Evolutionary conservation across 495 filamentous ascomycete genomes (phyloP).

Genomic region (Glonium stellatum): DNA sequence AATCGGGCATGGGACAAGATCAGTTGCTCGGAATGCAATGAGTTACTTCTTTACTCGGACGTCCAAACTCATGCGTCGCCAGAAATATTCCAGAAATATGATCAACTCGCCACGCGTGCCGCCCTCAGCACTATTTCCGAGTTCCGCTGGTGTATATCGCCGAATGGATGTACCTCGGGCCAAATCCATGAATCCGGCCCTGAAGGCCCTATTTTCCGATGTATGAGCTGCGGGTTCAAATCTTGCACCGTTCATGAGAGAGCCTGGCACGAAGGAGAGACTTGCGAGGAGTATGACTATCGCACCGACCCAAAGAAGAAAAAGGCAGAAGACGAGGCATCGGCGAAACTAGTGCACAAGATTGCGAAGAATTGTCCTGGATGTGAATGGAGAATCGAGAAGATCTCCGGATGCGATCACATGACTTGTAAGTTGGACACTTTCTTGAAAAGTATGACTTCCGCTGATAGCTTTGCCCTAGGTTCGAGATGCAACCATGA

Average conservation of each 20-base stretch:
- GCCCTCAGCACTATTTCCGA: neutral
- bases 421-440: conserved; percentile 26
- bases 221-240: conserved; percentile 30
- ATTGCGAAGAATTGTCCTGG: conserved; percentile 23
- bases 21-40: conserved; percentile 23
- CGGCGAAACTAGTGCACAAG: conserved; percentile 10
- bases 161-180: conserved; percentile 3
- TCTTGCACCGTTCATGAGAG: conserved; percentile 34
- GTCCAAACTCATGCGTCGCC: conserved; percentile 8
- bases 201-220: conserved; percentile 23
- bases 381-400: conserved; percentile 30
- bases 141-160: conserved; percentile 9
- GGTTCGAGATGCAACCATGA: conserved; percentile 21
- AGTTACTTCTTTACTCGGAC: conserved; percentile 12
- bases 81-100: conserved; percentile 21
- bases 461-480: neutral
- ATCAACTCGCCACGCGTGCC: conserved; percentile 8
- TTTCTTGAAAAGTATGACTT: no score
- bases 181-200: conserved; percentile 1
- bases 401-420: conserved; percentile 30
- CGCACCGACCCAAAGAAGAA: conserved; percentile 10
- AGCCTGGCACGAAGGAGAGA: conserved; percentile 34
- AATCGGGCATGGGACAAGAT: conserved; percentile 21
- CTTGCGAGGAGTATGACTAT: conserved; percentile 33
- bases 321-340: conserved; percentile 16